A percentile compares a stretch with the other conserved stretches of the same genome.
phyloP scores from a whole-genome alignment of 2,329 filamentous ascomycete genomes.

The Calycina marina region DNA sequence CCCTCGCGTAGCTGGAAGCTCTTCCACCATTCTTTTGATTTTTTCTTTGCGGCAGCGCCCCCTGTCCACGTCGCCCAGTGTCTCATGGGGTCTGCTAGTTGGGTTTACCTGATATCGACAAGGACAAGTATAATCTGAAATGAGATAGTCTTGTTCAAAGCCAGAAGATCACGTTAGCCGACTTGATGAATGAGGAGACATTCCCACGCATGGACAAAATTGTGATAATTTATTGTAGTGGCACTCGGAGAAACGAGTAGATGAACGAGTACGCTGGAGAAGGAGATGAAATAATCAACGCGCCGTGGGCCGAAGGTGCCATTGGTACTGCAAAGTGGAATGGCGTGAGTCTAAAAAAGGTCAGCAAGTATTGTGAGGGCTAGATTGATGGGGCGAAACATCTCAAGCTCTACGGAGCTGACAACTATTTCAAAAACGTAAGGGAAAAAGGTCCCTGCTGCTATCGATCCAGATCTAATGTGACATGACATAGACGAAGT shows the following conservation, averaged over 20 bases:
- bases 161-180: slow-evolving; percentile 9
- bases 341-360: slow-evolving; percentile 51
- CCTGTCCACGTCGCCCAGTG: too few species aligned
- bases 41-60: too few species aligned
- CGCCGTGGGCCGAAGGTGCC: slow-evolving; percentile 46
- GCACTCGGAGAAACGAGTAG: slow-evolving; percentile 55
- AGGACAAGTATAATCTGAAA: too few species aligned
- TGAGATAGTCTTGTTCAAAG: too few species aligned
- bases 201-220: slow-evolving; percentile 26
- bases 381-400: slow-evolving; percentile 33
- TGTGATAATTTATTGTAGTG: slow-evolving; percentile 52
- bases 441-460: too few species aligned
- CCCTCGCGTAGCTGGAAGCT: too few species aligned
- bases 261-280: slow-evolving; percentile 50
- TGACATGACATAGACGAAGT: too few species aligned
- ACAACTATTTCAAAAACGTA: slow-evolving; percentile 56
- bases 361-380: slow-evolving; percentile 57
- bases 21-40: too few species aligned
- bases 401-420: slow-evolving; percentile 53
- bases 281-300: slow-evolving; percentile 42
- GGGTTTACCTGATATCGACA: too few species aligned
- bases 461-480: too few species aligned
- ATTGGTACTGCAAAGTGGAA: slow-evolving; percentile 50
- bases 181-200: slow-evolving; percentile 10
- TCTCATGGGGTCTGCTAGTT: too few species aligned